These are phyloP conservation scores for Vigna angularis DNA, from an alignment of 306 rosid genomes.

Conservation along the genomic window DNA sequence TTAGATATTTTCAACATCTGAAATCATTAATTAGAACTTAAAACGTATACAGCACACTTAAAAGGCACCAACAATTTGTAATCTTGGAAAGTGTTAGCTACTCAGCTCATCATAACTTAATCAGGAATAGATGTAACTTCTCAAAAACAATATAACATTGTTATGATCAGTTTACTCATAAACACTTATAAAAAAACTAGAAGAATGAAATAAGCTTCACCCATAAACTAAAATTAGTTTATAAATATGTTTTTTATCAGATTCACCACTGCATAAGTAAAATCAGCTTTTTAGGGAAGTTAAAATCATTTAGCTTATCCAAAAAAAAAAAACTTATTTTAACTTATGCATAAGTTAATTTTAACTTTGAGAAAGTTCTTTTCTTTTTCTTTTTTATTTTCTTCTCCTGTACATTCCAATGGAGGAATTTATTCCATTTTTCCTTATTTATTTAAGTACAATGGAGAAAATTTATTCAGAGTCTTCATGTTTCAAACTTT, in stretches of 20 bases:
- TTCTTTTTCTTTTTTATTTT: too few relatives aligned
- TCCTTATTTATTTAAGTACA: too few relatives aligned
- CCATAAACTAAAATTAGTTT: background rate
- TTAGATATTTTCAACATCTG: conserved; percentile 19
- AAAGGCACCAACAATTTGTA: background rate
- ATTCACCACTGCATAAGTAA: background rate
- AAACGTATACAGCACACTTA: conserved; percentile 1
- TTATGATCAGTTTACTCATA: background rate
- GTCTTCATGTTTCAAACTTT: background rate
- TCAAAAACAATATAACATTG: background rate
- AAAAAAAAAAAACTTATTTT: too few relatives aligned
- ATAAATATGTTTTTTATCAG: too few relatives aligned
- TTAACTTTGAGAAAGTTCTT: too few relatives aligned
- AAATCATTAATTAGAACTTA: conserved; percentile 13
- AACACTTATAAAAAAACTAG: too few relatives aligned
- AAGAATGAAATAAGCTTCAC: too few relatives aligned
- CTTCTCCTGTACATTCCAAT: background rate
- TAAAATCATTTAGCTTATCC: background rate
- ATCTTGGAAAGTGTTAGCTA: conserved; percentile 14
- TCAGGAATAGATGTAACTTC: background rate
- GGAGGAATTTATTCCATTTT: background rate
- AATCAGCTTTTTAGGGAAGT: background rate
- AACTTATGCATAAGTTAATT: background rate
- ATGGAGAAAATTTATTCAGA: too few relatives aligned
- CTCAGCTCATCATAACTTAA: conserved; percentile 22